Base-by-base conservation (phyloP, 1,284 basidiomycete species). In the Fistulina hepatica region DNA sequence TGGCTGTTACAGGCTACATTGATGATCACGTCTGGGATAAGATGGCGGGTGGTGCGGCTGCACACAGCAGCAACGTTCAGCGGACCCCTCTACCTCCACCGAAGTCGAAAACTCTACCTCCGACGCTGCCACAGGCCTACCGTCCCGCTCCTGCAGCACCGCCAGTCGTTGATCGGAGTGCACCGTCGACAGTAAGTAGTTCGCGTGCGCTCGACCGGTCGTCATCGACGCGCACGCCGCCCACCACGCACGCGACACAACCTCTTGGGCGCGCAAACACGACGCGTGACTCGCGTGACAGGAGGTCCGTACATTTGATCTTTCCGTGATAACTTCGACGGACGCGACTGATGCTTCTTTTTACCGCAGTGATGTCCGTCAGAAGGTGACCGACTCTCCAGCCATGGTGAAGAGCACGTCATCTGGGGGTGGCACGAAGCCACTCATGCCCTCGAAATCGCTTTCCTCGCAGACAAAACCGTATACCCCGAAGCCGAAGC, bases 151-250 rank as follows among this genome's bases (percentile, higher is more conserved):
- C 81, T 0, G 69, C 76, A 1, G 78, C 81, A 1, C 73, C 81
- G 0, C 64, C 69, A 4, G 56, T 72, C 4, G n/a, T n/a, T n/a
- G n/a, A n/a, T n/a, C n/a, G n/a, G n/a, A n/a, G n/a, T n/a, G n/a
- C n/a, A n/a, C n/a, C n/a, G n/a, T n/a, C n/a, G n/a, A n/a, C n/a
- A n/a, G n/a, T n/a, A n/a, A n/a, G n/a, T n/a, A n/a, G n/a, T n/a
- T 64, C 72, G 0, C 71, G 76, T 11, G 52, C 71, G 10, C 73
- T 88, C 40, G 82, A 86, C 61, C 76, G 82, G 37, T 81, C 81
- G 19, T 78, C 79, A 28, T 84, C 81, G 2, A 77, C 81, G 50
- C 79, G 81, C 25, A 67, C 73, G 7, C 69, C 75, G 0, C 45
- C 65, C 9, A 77, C 79, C 46, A 52, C 69, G 0, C 51, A 55